Conservation (phyloP, 805 yeast species). For the Kregervanrija pseudodelftensis region DNA sequence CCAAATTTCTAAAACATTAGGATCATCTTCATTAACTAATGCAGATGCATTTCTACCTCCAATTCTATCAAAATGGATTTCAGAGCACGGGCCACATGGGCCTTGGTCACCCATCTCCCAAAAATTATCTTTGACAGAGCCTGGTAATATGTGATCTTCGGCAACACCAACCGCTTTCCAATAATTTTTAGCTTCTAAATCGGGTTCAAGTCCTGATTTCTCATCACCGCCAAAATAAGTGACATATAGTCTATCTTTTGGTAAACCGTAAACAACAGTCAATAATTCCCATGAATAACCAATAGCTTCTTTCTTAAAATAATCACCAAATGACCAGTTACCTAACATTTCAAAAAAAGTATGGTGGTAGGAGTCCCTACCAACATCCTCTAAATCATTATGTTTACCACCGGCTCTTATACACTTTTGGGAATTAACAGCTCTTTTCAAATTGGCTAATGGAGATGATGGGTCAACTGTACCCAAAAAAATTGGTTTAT, state of each 20-base stretch:
- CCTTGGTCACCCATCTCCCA: slow-evolving; percentile 99
- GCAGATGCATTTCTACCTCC: slow-evolving; percentile 95
- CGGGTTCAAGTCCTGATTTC: slow-evolving; percentile 78
- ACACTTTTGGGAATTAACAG: slow-evolving; percentile 95
- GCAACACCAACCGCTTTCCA: slow-evolving; percentile 88
- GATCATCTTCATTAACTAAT: slow-evolving; percentile 94
- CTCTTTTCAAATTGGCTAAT: slow-evolving; percentile 76
- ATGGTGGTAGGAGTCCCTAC: slow-evolving; percentile 96
- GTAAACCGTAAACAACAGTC: slow-evolving; percentile 77
- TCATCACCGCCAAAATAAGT: slow-evolving; percentile 95
- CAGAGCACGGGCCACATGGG: slow-evolving; percentile 99
- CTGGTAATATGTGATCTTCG: slow-evolving; percentile 90
- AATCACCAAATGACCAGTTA: slow-evolving; percentile 99
- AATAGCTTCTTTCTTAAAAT: slow-evolving; percentile 93
- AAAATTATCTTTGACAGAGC: slow-evolving; percentile 84
- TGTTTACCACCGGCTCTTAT: slow-evolving; percentile 99
- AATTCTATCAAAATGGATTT: slow-evolving; percentile 94
- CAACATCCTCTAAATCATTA: slow-evolving; percentile 96
- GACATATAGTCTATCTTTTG: slow-evolving; percentile 77
- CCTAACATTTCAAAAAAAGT: slow-evolving; percentile 99
- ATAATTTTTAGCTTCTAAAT: slow-evolving; percentile 80
- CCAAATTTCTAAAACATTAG: slow-evolving; percentile 97
- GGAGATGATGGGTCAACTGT: slow-evolving; percentile 94
- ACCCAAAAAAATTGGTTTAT: slow-evolving; percentile 94
- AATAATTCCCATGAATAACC: slow-evolving; percentile 84